A percentile compares a stretch with the other conserved stretches of the same genome.
Conservation (phyloP, 176 grass and related monocot genomes). For the Zoysia japonica region DNA sequence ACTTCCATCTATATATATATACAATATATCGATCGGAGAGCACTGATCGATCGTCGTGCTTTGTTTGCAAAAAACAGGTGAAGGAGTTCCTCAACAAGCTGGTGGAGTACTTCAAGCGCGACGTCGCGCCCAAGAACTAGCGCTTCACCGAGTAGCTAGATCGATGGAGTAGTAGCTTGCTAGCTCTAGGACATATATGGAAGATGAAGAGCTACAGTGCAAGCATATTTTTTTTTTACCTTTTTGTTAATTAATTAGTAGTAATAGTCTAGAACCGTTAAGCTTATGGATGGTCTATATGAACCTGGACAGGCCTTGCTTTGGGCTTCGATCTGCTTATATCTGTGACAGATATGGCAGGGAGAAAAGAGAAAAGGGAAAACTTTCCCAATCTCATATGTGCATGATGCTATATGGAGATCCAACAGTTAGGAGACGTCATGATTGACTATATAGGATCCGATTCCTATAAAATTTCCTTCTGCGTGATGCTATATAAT, state of each 20-base stretch:
- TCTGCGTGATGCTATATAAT: too few species aligned
- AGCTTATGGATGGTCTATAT: neutral
- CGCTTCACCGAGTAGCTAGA: too few species aligned
- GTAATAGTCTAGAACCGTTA: neutral
- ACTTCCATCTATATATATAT: too few species aligned
- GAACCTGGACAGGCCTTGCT: slow-evolving; percentile 25
- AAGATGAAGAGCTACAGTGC: neutral
- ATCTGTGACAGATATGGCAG: slow-evolving; percentile 5
- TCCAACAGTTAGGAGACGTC: too few species aligned
- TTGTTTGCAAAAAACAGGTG: slow-evolving; percentile 18
- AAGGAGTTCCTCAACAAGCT: slow-evolving; percentile 47
- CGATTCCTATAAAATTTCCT: too few species aligned
- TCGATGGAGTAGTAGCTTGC: too few species aligned
- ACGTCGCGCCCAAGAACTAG: neutral
- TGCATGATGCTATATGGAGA: neutral
- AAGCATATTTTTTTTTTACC: neutral
- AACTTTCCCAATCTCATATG: neutral
- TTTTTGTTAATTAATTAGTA: neutral
- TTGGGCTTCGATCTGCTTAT: slow-evolving; percentile 5
- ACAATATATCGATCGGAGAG: too few species aligned
- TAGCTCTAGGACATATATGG: neutral
- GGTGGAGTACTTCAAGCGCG: slow-evolving; percentile 27
- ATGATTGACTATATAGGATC: too few species aligned
- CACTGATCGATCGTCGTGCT: neutral
- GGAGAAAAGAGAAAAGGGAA: neutral